Conservation (phyloP, 2,329 filamentous ascomycete species). For the Xylariaceae sp. region DNA sequence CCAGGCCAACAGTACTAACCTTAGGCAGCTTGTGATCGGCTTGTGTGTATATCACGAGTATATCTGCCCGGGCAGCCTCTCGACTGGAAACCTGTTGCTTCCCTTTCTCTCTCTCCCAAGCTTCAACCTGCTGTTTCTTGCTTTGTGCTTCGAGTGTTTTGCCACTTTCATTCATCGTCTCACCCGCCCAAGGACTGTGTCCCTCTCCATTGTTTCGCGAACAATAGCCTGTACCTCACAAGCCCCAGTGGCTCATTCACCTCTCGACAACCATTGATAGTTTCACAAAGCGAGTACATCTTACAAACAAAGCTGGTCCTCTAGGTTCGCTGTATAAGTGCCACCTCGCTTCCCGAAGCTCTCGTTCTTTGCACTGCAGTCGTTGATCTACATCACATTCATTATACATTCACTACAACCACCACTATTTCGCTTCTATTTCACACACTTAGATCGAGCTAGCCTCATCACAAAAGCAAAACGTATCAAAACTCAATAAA, state of each 20-base stretch:
- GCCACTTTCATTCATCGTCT: not conserved
- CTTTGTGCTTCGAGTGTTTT: not conserved
- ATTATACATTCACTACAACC: constrained; percentile 11
- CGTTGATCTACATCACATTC: not conserved
- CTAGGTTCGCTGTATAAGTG: not conserved
- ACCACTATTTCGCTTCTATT: not conserved
- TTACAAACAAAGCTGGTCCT: not conserved
- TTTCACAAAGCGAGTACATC: not conserved
- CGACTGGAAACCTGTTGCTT: not conserved
- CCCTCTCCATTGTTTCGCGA: constrained; percentile 3
- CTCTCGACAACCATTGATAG: constrained; percentile 1
- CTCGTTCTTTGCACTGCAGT: not conserved
- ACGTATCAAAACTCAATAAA: constrained; percentile 4
- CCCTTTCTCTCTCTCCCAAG: not conserved
- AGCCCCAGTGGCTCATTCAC: not conserved
- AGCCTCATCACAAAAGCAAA: constrained; percentile 17
- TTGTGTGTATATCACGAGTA: no score
- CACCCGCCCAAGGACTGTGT: constrained; percentile 8
- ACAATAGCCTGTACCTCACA: not conserved
- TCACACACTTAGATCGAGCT: constrained; percentile 2
- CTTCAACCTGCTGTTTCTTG: not conserved
- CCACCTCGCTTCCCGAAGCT: not conserved
- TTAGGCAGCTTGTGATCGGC: no score
- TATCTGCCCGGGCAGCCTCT: no score
- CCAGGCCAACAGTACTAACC: not conserved